Evolutionary conservation across 176 grass and related monocot genomes (phyloP), one percentile per base, ranked within the genome.

Genomic region (Oryza brachyantha): DNA sequence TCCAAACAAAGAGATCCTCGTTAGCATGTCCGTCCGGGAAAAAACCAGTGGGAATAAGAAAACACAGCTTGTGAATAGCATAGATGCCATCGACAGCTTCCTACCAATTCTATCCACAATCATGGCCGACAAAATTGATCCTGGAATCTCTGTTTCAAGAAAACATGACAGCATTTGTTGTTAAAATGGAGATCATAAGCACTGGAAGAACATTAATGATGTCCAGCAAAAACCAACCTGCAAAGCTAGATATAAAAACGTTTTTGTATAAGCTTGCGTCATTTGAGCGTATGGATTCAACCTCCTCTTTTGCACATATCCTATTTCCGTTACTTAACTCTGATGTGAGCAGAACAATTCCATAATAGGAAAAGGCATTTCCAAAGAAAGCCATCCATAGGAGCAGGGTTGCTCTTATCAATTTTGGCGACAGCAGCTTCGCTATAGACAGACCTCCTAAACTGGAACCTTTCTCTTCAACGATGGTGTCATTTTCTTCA

Each of bases 331-430:
- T 89, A 72, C 88, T 98, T 74, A 98, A 82, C 68, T 98, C 90
- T 68, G 95, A 89, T 75, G 95, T 98, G 72, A 98, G 72, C 64
- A 98, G 80, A 82, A 98, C 95, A 66, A 98, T 98, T 40, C 95
- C 95, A 36, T 98, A 98, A 76, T 98, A 98, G 32, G 95, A 70
- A 89, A 98, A 98, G 5, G 92, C 92, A 83, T 98, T 94, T 35
- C 95, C 92, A 58, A 98, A 94, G 84, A 98, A 98, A 72, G 91
- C 90, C 83, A 98, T 90, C 95, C 95, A 98, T 25, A 98, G 83
- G 78, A 98, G 95, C 38, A 98, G 76, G 79, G 95, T 98, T 70
- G 95, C 87, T 84, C 83, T 87, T 24, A 94, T 8, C 69, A 93
- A 60, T 68, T 87, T 98, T 32, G 87, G 95, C 1, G 90, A 74